These are phyloP conservation scores for Yueomyces sinensis DNA, from an alignment of 805 yeast species.

Conservation along the genomic window DNA sequence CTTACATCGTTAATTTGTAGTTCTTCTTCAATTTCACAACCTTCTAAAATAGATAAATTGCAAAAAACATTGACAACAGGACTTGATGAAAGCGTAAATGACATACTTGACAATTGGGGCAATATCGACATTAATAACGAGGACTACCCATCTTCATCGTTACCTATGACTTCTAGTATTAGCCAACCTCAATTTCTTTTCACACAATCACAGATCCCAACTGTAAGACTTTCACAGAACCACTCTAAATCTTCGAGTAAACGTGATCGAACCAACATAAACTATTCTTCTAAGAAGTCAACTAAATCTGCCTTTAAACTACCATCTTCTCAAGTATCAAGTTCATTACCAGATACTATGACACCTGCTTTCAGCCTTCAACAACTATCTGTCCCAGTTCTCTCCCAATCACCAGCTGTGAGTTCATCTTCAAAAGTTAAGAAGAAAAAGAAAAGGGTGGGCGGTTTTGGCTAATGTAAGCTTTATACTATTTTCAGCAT, in stretches of 20 bases:
- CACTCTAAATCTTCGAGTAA: not conserved
- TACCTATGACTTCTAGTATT: too few species aligned
- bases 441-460: conserved; percentile 31
- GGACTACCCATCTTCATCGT: too few species aligned
- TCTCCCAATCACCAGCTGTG: conserved; percentile 11
- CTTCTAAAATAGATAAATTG: too few species aligned
- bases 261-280: too few species aligned
- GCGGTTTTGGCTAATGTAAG: conserved; percentile 32
- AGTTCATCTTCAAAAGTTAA: conserved; percentile 7
- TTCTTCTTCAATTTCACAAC: too few species aligned
- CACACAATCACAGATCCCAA: conserved; percentile 19
- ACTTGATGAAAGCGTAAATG: conserved; percentile 7
- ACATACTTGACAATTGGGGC: conserved; percentile 17
- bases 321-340: conserved; percentile 3
- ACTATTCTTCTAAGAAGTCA: not conserved
- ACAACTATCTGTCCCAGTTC: conserved; percentile 9
- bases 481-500: too few species aligned
- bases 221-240: conserved; percentile 18
- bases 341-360: conserved; percentile 17
- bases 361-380: conserved; percentile 22
- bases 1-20: too few species aligned
- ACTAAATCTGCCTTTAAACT: not conserved
- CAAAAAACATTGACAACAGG: too few species aligned
- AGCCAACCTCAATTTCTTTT: conserved; percentile 10
- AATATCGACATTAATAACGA: too few species aligned